These are phyloP conservation scores for Tripterygium wilfordii DNA, from an alignment of 177 flowering plant species.

Conservation along the genomic window DNA sequence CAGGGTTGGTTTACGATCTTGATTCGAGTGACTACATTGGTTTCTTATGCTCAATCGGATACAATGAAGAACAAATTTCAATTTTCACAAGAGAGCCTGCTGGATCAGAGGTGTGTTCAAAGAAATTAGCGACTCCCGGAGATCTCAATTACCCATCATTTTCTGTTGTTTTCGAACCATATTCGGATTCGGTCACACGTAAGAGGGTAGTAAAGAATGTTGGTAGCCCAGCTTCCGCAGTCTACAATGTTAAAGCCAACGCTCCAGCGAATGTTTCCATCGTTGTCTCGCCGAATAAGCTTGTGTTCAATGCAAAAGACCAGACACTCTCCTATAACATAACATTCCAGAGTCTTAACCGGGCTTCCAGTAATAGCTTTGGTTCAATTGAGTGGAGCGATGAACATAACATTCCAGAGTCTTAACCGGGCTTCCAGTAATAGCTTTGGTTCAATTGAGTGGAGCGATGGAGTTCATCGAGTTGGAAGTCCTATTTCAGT, in stretches of 20 bases:
- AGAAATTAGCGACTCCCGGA: conserved; percentile 39
- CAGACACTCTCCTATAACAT: conserved; percentile 39
- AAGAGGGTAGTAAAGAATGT: conserved; percentile 73
- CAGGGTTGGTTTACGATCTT: conserved; percentile 78
- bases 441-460: conserved; percentile 50
- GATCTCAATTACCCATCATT: conserved; percentile 87
- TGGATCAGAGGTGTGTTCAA: conserved; percentile 31
- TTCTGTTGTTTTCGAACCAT: conserved; percentile 47
- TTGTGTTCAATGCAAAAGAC: conserved; percentile 44
- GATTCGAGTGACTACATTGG: conserved; percentile 42
- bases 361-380: conserved; percentile 18
- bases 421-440: conserved; percentile 2
- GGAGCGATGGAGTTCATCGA: conserved; percentile 58
- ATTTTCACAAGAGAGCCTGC: conserved; percentile 41
- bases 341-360: conserved; percentile 27
- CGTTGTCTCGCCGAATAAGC: conserved; percentile 59
- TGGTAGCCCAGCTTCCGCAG: conserved; percentile 41
- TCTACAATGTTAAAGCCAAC: conserved; percentile 49
- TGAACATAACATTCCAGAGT: conserved; percentile 47
- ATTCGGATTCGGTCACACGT: conserved; percentile 26
- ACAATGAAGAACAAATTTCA: conserved; percentile 29
- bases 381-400: conserved; percentile 72
- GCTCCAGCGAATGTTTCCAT: conserved; percentile 53
- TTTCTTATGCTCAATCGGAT: conserved; percentile 74
- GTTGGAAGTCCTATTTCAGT: conserved; percentile 69